Evolutionary conservation across 2,329 filamentous ascomycete species (phyloP), one percentile per base, ranked within the genome.

Genomic region (Fusarium tricinctum): DNA sequence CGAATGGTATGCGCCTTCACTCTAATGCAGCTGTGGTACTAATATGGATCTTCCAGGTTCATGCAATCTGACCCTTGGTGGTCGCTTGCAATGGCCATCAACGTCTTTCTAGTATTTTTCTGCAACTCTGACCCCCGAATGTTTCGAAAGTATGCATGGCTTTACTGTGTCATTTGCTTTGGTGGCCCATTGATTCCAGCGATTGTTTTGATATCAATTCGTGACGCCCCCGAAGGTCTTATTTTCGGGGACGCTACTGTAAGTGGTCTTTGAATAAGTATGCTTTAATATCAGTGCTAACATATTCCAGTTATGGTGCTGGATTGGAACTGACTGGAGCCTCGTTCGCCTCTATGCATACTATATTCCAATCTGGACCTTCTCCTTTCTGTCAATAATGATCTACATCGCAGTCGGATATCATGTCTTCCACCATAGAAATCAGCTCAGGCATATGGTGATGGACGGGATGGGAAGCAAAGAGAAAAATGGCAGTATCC

Each of bases 11-110:
- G 28, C 22, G 22, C 23, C 13, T 30, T 5, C 5, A 17, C 1
- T 3, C 17, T 6, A 8, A 3, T 19, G 13, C 9, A 51, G 33
- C 3, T 14, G 5, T 7, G 13, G 28, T 12, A n/a, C 57, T 66
- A 4, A 67, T 49, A 30, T 13, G 26, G n/a, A 30, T 12, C 8
- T n/a, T 19, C 43, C 43, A 92, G 89, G 87, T 93, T 92, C 77
- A 91, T 92, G 86, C 89, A 91, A 69, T 90, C 90, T 5, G 91
- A 92, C 77, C 88, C 90, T 1, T 85, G 91, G 80, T 94, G 90
- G 91, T 92, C 91, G 0, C 88, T 93, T 70, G 91, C 90, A 64
- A 95, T 95, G 92, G 91, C 92, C 1, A 84, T 91, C 72, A 95
- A 95, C 68, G 92, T 95, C 56, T 93, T 90, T 75, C 84, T 94